phyloP scores from a whole-genome alignment of 2,329 filamentous ascomycete genomes.

The Colletotrichum paranaense region DNA sequence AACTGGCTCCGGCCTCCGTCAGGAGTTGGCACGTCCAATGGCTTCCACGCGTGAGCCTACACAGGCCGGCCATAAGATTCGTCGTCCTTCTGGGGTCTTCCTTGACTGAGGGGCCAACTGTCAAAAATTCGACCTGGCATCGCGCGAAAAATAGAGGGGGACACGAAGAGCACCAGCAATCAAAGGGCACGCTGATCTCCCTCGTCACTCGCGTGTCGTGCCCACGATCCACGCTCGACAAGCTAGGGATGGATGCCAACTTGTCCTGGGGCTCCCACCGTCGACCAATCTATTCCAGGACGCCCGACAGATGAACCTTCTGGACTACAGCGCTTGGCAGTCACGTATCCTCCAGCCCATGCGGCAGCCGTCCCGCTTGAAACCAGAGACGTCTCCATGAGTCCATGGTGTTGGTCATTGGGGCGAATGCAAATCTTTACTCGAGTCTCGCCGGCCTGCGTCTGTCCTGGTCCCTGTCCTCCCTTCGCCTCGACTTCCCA shows the following conservation, averaged over 20 bases:
- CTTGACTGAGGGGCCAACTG: constrained; percentile 36
- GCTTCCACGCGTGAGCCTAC: constrained; percentile 19
- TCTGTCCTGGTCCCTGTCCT: constrained; percentile 36
- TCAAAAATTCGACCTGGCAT: constrained; percentile 31
- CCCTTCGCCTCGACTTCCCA: constrained; percentile 34
- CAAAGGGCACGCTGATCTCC: constrained; percentile 32
- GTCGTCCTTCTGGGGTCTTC: constrained; percentile 35
- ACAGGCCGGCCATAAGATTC: constrained; percentile 26
- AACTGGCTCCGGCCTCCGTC: constrained; percentile 28
- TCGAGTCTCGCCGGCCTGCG: constrained; percentile 27
- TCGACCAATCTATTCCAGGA: constrained; percentile 31
- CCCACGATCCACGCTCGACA: constrained; percentile 17
- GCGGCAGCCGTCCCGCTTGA: constrained; percentile 35
- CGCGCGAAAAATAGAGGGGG: constrained; percentile 32
- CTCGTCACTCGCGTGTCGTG: constrained; percentile 18
- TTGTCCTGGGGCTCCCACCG: constrained; percentile 14
- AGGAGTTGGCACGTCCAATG: constrained; percentile 34
- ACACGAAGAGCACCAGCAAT: constrained; percentile 26
- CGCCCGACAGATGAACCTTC: constrained; percentile 33
- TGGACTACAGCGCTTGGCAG: constrained; percentile 33
- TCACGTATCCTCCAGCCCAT: constrained; percentile 36
- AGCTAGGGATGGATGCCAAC: constrained; percentile 25
- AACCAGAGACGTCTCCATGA: constrained; percentile 34
- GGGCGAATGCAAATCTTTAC: constrained; percentile 37
- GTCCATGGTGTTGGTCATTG: constrained; percentile 33